Evolutionary conservation across 495 filamentous ascomycete genomes (phyloP).

Genomic region (Neurospora sp.): DNA sequence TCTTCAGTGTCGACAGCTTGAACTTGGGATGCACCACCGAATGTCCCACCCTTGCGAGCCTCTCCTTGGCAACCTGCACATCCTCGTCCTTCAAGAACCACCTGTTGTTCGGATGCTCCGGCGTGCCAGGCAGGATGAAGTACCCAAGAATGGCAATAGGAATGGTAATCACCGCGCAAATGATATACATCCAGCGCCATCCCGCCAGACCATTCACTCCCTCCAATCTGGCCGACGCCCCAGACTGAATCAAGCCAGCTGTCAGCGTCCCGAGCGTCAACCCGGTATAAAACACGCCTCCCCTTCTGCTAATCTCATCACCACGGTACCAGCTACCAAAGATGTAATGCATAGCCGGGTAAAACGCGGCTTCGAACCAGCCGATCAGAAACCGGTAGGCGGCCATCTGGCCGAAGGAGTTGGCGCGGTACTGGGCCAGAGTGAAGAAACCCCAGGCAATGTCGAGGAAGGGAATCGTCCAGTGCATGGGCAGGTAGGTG

Average conservation of each 20-base stretch:
- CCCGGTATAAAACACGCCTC: constrained; percentile 39
- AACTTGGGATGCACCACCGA: constrained; percentile 14
- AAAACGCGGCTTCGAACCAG: constrained; percentile 19
- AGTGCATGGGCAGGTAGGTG: constrained; percentile 37
- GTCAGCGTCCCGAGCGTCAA: constrained; percentile 39
- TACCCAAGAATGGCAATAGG: constrained; percentile 37
- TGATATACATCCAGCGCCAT: constrained; percentile 46
- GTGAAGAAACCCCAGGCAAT: constrained; percentile 40
- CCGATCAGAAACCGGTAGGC: constrained; percentile 22
- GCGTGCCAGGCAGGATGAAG: constrained; percentile 31
- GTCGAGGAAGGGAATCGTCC: constrained; percentile 33
- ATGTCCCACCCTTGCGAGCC: constrained; percentile 28
- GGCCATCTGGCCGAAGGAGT: constrained; percentile 12
- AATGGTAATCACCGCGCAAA: constrained; percentile 39
- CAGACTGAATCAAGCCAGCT: constrained; percentile 41
- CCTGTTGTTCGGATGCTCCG: constrained; percentile 32
- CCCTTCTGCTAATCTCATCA: constrained; percentile 30
- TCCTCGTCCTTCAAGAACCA: constrained; percentile 31
- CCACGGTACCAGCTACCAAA: constrained; percentile 19
- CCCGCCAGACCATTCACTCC: constrained; percentile 37
- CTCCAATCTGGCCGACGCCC: constrained; percentile 26
- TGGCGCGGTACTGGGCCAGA: constrained; percentile 32
- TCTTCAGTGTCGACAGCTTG: constrained; percentile 17
- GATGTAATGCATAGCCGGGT: constrained; percentile 17
- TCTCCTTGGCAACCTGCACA: constrained; percentile 21